phyloP scores from a whole-genome alignment of 176 grass and related monocot species.

The Luzula sylvatica region DNA sequence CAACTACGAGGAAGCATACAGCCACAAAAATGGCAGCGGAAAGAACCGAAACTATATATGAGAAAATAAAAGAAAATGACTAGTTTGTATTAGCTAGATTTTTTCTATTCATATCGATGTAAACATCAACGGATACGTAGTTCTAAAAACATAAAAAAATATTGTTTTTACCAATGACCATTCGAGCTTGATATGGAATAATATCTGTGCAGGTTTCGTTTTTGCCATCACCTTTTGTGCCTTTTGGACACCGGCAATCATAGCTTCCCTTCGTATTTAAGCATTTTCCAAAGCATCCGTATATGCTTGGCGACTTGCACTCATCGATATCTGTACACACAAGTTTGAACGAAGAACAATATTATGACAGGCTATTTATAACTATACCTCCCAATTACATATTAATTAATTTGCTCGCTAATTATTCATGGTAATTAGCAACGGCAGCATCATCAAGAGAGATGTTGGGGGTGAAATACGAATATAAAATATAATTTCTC shows the following conservation, averaged over 20 bases:
- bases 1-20: neutral
- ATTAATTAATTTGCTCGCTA: no score
- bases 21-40: neutral
- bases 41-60: neutral
- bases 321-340: slow-evolving; percentile 5
- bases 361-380: no score
- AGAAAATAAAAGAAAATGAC: neutral
- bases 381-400: no score
- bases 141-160: neutral
- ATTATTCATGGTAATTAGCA: no score
- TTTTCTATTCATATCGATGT: neutral
- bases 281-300: neutral
- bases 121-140: neutral
- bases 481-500: no score
- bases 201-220: neutral
- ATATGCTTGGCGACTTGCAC: neutral
- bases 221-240: neutral
- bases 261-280: neutral
- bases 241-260: neutral
- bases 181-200: slow-evolving; percentile 4
- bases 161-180: slow-evolving; percentile 1
- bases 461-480: no score
- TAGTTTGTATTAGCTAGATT: neutral
- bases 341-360: no score
- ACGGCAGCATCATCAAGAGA: no score